A percentile compares a stretch with the other conserved stretches of the same genome.
Evolutionary conservation across 768 basidiomycete genomes (phyloP).

Genomic region (Dioszegia hungarica): DNA sequence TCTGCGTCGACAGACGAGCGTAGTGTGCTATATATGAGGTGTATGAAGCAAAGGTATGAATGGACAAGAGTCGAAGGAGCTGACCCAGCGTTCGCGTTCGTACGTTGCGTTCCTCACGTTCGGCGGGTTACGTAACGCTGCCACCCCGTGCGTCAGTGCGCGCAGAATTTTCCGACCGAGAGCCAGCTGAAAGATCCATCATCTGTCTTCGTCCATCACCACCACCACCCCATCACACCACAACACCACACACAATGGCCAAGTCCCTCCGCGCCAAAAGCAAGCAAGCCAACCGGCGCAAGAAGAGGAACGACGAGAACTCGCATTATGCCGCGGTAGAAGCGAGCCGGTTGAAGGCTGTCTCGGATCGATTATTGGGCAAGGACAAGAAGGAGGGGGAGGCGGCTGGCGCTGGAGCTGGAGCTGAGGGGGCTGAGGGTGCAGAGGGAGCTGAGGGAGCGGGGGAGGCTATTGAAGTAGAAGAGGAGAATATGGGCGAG

Average conservation of each 20-base stretch:
- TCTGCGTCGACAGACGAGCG: too few species aligned
- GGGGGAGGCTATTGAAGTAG: background rate
- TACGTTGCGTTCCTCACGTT: background rate
- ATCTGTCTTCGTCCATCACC: background rate
- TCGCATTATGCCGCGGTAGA: constrained; percentile 42
- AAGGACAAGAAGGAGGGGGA: constrained; percentile 38
- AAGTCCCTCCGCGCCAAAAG: constrained; percentile 47
- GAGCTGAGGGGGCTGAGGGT: constrained; percentile 30
- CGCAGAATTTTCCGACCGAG: constrained; percentile 3
- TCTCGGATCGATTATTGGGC: constrained; percentile 31
- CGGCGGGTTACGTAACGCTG: background rate
- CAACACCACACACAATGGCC: constrained; percentile 37
- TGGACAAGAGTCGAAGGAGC: background rate
- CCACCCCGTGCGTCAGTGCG: background rate
- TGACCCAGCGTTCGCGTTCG: background rate
- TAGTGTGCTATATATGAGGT: too few species aligned
- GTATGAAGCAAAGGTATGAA: background rate
- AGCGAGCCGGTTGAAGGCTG: constrained; percentile 33
- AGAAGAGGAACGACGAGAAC: constrained; percentile 29
- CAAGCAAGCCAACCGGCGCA: constrained; percentile 35
- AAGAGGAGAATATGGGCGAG: constrained; percentile 16
- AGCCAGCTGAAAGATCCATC: background rate
- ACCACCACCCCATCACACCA: background rate
- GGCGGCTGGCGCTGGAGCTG: constrained; percentile 21
- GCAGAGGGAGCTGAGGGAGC: constrained; percentile 28